Evolutionary conservation across 2,329 filamentous ascomycete genomes (phyloP), one percentile per base, ranked within the genome.

Genomic region (Cladosporium sp.): DNA sequence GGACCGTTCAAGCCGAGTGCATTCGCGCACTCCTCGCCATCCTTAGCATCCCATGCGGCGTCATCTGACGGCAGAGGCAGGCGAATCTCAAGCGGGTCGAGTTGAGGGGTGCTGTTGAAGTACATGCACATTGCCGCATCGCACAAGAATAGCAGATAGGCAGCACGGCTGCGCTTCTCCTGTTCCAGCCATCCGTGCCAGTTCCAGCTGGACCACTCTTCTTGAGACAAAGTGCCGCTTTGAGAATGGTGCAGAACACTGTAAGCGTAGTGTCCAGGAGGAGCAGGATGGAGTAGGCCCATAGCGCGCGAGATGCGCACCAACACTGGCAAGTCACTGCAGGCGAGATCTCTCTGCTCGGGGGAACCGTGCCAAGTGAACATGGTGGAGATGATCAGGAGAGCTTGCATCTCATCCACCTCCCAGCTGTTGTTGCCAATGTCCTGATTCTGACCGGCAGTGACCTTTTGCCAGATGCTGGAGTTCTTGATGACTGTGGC

Each of bases 61-160:
- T 89, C 86, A 60, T 89, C 85, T 11, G 80, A 78, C 8, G 86
- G 86, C 5, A 90, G 71, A n/a, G 85, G 84, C 35, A 89, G 67
- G 31, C 76, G 74, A 46, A 89, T 75, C 59, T 88, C 84, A 33
- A 82, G 74, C 8, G 77, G 70, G 54, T 87, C 81, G 40, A 89
- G 80, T 42, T 80, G 74, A 11, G 84, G 78, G 9, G 76, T 68
- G n/a, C 72, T 70, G 65, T 89, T 89, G 75, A 88, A 89, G 65
- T 84, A 89, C 16, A 89, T 77, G 14, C 80, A 80, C 64, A 85
- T 78, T 9, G 83, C 80, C 13, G 78, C 75, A 62, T 89, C 85
- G 33, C 79, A 73, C 14, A 87, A 69, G 62, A 83, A 83, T 2
- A 87, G 75, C 60, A 81, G 77, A 61, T 83, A 83, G 75, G 87